These are phyloP conservation scores for Elsinoe ampelina DNA, from an alignment of 2,329 filamentous ascomycete species.

Conservation along the genomic window DNA sequence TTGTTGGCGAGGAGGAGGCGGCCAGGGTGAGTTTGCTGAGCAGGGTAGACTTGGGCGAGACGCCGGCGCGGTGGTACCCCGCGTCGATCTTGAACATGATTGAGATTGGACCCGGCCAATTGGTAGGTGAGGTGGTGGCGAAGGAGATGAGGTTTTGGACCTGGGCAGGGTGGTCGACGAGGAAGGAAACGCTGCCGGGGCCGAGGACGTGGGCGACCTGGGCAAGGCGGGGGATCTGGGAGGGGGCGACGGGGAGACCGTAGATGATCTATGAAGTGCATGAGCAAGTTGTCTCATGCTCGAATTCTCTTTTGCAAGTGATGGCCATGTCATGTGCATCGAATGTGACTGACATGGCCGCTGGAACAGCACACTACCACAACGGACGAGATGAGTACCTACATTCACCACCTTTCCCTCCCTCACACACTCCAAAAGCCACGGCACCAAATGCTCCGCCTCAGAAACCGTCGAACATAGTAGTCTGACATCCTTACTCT, in stretches of 20 bases:
- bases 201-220: conserved; percentile 48
- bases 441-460: conserved; percentile 55
- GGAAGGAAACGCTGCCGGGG: conserved; percentile 48
- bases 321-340: no score
- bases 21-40: conserved; percentile 42
- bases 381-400: no score
- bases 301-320: no score
- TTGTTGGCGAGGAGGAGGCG: conserved; percentile 36
- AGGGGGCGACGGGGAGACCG: conserved; percentile 58
- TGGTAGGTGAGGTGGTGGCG: conserved; percentile 20
- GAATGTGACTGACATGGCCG: no score
- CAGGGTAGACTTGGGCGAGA: conserved; percentile 42
- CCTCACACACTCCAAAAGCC: conserved; percentile 49
- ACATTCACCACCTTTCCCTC: conserved; percentile 51
- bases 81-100: conserved; percentile 69
- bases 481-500: conserved; percentile 46
- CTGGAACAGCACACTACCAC: no score
- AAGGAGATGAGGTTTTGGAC: conserved; percentile 42
- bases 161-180: conserved; percentile 61
- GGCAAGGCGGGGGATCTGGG: conserved; percentile 51
- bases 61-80: conserved; percentile 61
- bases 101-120: conserved; percentile 39
- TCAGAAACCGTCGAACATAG: conserved; percentile 68
- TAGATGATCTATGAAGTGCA: conserved; percentile 51
- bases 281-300: background rate